A percentile compares a stretch with the other conserved stretches of the same genome.
phyloP scores from a whole-genome alignment of 2,329 filamentous ascomycete genomes.

The Colletotrichum karsti region DNA sequence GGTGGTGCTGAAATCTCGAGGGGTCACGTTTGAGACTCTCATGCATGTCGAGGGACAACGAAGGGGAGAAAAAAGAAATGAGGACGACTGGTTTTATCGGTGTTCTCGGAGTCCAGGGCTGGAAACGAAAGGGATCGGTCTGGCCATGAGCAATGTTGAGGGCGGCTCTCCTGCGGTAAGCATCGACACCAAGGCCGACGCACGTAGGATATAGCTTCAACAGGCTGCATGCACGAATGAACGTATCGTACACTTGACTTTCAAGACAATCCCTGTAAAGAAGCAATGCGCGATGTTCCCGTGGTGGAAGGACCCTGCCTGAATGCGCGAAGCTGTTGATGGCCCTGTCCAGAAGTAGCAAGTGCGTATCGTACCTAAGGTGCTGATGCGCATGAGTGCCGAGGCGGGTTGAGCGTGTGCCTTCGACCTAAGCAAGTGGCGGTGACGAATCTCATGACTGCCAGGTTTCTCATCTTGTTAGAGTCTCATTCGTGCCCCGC shows the following conservation, averaged over 20 bases:
- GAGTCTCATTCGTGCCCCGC: constrained; percentile 22
- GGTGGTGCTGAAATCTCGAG: constrained; percentile 12
- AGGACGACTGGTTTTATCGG: background rate
- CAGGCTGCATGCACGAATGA: constrained; percentile 25
- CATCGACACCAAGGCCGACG: constrained; percentile 15
- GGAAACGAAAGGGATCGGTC: constrained; percentile 22
- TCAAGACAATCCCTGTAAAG: background rate
- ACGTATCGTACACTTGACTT: constrained; percentile 13
- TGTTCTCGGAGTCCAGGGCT: constrained; percentile 5
- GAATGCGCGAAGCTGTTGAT: background rate
- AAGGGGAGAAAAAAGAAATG: constrained; percentile 13
- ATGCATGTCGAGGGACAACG: constrained; percentile 12
- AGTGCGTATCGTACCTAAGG: background rate
- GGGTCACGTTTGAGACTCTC: constrained; percentile 6
- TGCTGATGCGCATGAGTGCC: background rate
- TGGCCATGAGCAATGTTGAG: constrained; percentile 25
- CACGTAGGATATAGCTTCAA: constrained; percentile 30
- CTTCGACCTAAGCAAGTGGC: constrained; percentile 22
- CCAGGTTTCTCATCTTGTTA: constrained; percentile 8
- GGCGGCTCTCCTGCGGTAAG: constrained; percentile 22
- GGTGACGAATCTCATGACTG: constrained; percentile 28
- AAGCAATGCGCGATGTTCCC: background rate
- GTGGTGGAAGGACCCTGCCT: background rate
- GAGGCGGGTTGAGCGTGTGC: background rate
- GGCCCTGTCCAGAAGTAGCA: background rate